These are phyloP conservation scores for Fraxinus baroniana DNA, from an alignment of 305 asterid species.

Conservation along the genomic window DNA sequence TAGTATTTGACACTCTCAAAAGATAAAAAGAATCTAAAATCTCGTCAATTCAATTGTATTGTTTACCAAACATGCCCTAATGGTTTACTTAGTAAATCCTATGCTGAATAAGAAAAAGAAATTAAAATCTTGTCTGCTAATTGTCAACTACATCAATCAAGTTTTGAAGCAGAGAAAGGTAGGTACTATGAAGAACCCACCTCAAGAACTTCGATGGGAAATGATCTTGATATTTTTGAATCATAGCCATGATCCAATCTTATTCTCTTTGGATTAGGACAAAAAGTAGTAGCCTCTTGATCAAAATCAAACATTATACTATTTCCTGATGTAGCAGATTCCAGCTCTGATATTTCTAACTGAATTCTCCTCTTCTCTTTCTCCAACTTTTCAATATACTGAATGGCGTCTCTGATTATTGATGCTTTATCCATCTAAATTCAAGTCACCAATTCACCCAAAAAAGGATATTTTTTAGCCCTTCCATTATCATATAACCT, in stretches of 20 bases:
- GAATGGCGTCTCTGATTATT: conserved; percentile 77
- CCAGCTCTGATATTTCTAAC: conserved; percentile 57
- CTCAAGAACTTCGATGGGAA: conserved; percentile 69
- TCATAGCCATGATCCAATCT: conserved; percentile 36
- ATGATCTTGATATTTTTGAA: conserved; percentile 27
- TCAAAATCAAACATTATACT: conserved; percentile 34
- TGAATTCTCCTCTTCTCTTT: conserved; percentile 56
- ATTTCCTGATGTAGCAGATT: conserved; percentile 31
- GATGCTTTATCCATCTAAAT: conserved; percentile 91
- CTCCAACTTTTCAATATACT: conserved; percentile 53
- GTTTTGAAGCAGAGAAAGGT: background rate
- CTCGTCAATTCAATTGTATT: too few species aligned
- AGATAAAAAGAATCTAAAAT: too few species aligned
- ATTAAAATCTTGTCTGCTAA: background rate
- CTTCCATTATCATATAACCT: too few species aligned
- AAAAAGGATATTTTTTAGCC: too few species aligned
- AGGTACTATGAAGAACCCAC: conserved; percentile 21
- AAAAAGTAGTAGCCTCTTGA: conserved; percentile 29
- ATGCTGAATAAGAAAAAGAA: too few species aligned
- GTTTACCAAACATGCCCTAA: too few species aligned
- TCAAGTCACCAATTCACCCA: background rate
- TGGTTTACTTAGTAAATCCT: too few species aligned
- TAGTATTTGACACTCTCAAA: too few species aligned
- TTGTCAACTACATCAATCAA: background rate
- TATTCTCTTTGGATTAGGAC: conserved; percentile 46